Conservation (phyloP, 768 basidiomycete genomes). For the Vishniacozyma victoriae region DNA sequence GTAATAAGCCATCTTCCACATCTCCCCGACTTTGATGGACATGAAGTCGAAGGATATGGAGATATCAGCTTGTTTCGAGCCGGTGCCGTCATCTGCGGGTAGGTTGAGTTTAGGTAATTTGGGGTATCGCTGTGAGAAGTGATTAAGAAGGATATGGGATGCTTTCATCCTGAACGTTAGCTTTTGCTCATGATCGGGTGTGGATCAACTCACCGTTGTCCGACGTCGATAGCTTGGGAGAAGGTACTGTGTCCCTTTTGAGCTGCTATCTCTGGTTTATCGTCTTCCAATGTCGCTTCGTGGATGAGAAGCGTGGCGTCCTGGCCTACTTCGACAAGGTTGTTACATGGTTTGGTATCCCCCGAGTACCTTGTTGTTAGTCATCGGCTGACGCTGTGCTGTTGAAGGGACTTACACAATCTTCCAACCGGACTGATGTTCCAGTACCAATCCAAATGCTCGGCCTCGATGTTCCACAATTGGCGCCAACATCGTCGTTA, state of each 20-base stretch:
- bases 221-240: constrained; percentile 77
- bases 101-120: constrained; percentile 63
- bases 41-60: constrained; percentile 78
- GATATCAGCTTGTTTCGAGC: constrained; percentile 50
- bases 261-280: constrained; percentile 64
- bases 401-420: constrained; percentile 55
- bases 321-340: constrained; percentile 60
- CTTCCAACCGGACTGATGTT: constrained; percentile 68
- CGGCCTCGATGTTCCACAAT: constrained; percentile 67
- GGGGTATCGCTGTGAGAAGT: constrained; percentile 91
- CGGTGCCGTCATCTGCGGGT: constrained; percentile 17
- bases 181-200: not conserved
- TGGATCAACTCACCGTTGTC: constrained; percentile 54
- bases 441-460: constrained; percentile 67
- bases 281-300: constrained; percentile 87
- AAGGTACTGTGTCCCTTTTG: constrained; percentile 84
- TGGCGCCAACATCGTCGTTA: constrained; percentile 61
- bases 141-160: constrained; percentile 77
- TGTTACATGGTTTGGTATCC: constrained; percentile 73
- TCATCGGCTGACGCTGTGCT: not conserved
- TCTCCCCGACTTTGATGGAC: constrained; percentile 63
- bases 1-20: constrained; percentile 83
- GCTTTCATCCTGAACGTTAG: constrained; percentile 66
- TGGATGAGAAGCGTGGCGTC: constrained; percentile 80
- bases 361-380: constrained; percentile 94